Evolutionary conservation across 176 grass and related monocot species (phyloP).

Genomic region (Pontederia paniculata): DNA sequence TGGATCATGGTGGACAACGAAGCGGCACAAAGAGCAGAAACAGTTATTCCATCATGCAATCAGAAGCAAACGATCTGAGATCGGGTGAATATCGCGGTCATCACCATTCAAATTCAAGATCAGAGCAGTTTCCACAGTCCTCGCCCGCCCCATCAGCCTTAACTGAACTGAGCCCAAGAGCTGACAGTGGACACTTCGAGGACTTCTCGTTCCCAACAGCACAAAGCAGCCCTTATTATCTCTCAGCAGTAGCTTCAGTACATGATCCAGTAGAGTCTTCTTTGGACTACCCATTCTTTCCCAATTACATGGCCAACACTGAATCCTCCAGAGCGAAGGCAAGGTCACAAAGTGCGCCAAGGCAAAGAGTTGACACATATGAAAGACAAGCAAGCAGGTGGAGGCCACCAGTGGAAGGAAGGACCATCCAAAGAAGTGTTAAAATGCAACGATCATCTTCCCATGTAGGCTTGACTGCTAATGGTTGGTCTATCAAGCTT

Average conservation of each 20-base stretch:
- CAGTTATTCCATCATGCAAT: conserved; percentile 5
- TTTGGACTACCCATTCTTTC: conserved; percentile 12
- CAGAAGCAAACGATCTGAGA: neutral
- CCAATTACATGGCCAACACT: conserved; percentile 12
- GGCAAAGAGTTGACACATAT: conserved; percentile 46
- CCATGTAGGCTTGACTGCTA: conserved; percentile 20
- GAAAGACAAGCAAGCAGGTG: conserved; percentile 39
- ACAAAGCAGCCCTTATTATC: conserved; percentile 20
- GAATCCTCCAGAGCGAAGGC: conserved; percentile 25
- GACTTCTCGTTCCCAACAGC: conserved; percentile 9
- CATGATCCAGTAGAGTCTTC: neutral
- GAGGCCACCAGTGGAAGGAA: conserved; percentile 42
- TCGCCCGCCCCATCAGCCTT: neutral
- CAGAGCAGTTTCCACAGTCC: neutral
- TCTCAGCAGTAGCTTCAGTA: conserved; percentile 10
- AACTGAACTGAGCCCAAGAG: conserved; percentile 3
- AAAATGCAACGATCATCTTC: conserved; percentile 37
- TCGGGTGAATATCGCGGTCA: neutral
- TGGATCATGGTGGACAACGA: conserved; percentile 47
- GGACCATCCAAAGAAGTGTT: conserved; percentile 29
- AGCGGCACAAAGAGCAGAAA: conserved; percentile 22
- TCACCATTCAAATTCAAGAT: neutral
- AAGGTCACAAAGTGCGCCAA: conserved; percentile 74
- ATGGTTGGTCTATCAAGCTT: conserved; percentile 38
- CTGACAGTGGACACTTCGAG: conserved; percentile 13